A percentile compares a stretch with the other conserved stretches of the same genome.
These are phyloP conservation scores for Helotiales sp. DNA, from an alignment of 2,329 filamentous ascomycete species.

Conservation along the genomic window DNA sequence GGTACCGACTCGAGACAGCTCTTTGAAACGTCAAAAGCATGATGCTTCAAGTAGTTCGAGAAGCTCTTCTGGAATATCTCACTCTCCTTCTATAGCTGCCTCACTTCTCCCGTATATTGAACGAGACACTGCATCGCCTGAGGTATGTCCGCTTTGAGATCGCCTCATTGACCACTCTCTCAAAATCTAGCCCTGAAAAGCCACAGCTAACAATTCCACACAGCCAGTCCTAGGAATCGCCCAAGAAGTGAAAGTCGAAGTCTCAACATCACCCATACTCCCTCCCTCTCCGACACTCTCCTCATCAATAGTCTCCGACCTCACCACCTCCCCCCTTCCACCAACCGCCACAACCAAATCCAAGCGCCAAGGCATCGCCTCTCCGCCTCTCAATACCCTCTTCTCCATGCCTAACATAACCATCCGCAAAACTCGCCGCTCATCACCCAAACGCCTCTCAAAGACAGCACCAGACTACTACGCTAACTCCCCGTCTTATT, in stretches of 20 bases:
- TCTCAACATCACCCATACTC: conserved; percentile 4
- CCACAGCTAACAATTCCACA: background rate
- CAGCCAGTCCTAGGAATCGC: conserved; percentile 10
- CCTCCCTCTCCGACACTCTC: background rate
- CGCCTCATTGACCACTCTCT: background rate
- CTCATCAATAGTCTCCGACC: background rate
- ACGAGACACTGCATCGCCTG: conserved; percentile 13
- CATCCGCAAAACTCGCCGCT: conserved; percentile 23
- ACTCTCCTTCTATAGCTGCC: conserved; percentile 26
- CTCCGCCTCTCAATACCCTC: conserved; percentile 11
- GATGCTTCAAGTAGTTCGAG: conserved; percentile 10
- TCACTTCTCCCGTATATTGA: conserved; percentile 22
- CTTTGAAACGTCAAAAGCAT: background rate
- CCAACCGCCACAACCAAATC: background rate
- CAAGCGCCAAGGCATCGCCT: conserved; percentile 24
- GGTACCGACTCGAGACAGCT: conserved; percentile 22
- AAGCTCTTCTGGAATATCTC: conserved; percentile 20
- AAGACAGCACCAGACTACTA: background rate
- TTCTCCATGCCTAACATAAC: conserved; percentile 31
- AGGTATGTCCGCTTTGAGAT: conserved; percentile 3
- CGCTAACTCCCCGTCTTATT: background rate
- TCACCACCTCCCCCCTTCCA: background rate
- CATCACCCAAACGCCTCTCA: conserved; percentile 1
- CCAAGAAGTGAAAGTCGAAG: conserved; percentile 13
- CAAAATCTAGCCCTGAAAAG: background rate